These are phyloP conservation scores for Naganishia liquefaciens DNA, from an alignment of 1,284 basidiomycete species.

Conservation along the genomic window DNA sequence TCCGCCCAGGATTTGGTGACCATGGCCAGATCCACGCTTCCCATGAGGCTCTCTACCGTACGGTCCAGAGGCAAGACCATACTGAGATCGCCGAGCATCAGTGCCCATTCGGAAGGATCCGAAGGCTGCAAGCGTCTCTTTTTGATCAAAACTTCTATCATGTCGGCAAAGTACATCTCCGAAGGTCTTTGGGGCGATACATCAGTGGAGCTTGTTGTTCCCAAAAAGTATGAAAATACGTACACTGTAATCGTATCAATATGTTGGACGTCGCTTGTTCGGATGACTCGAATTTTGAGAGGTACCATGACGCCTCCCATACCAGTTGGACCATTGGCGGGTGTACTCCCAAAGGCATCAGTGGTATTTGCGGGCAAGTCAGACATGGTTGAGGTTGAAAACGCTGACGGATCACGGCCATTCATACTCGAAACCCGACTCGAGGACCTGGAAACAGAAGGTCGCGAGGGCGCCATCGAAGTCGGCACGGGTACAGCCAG, in stretches of 20 bases:
- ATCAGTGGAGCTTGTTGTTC: neutral
- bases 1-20: constrained; percentile 76
- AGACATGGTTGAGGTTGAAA: constrained; percentile 2
- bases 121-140: constrained; percentile 65
- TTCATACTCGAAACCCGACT: constrained; percentile 23
- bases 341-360: constrained; percentile 7
- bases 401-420: constrained; percentile 7
- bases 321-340: constrained; percentile 11
- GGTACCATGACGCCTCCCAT: constrained; percentile 58
- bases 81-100: constrained; percentile 73
- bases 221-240: constrained; percentile 43
- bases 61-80: constrained; percentile 89
- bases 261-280: constrained; percentile 75
- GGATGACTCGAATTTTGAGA: constrained; percentile 73
- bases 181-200: constrained; percentile 64
- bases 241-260: constrained; percentile 86
- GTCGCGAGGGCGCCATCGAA: neutral
- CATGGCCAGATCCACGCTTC: constrained; percentile 78
- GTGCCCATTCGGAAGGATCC: constrained; percentile 77
- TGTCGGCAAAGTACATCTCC: constrained; percentile 97
- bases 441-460: constrained; percentile 13
- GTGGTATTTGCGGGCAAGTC: constrained; percentile 8
- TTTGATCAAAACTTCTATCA: constrained; percentile 79
- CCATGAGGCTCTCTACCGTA: constrained; percentile 90
- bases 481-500: neutral